Evolutionary conservation across 148 eudicot genomes (phyloP), one percentile per base, ranked within the genome.

Genomic region (Pharnaceum exiguum): DNA sequence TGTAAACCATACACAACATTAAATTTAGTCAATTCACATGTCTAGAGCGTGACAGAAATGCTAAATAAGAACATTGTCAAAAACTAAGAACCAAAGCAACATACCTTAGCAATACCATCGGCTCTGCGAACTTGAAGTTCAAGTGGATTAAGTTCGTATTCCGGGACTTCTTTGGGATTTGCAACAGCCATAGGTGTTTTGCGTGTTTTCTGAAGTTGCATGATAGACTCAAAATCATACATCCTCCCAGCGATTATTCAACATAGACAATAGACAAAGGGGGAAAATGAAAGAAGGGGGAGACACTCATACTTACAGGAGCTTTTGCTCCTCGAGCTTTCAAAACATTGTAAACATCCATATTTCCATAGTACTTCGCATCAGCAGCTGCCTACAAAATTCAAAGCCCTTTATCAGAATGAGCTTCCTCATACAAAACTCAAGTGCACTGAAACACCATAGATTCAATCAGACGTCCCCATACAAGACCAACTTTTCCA

Each of bases 141-240:
- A 55, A 79, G 66, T 17, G 96, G 99, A 77, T 94, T 94, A 60
- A 94, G 99, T 80, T 94, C 99, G 51, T 94, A 94, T 70, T 94
- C 99, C 15, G 99, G 99, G 43, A 94, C 96, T 70, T 94, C 89
- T 66, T 85, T 82, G 46, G 95, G 95, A 82, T 86, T 89, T 50
- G 96, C 85, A 69, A 94, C 99, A 39, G 79, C 51, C 99, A 94
- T 94, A 3, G 96, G 96, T 29, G 99, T 94, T 66, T 78, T 94
- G 72, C 84, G 78, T 50, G 72, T 75, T 89, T 89, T 94, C 99
- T 94, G 72, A 52, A 39, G 79, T 70, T 18, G 59, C 2, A 25
- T 30, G 13, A 44, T 5, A 5, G 25, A 44, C 12, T 10, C 18
- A 58, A 25, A 25, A 0, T 1, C 26, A 50, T 11, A 51, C 23